phyloP scores from a whole-genome alignment of 768 basidiomycete species.

The Dioszegia aurantiaca region DNA sequence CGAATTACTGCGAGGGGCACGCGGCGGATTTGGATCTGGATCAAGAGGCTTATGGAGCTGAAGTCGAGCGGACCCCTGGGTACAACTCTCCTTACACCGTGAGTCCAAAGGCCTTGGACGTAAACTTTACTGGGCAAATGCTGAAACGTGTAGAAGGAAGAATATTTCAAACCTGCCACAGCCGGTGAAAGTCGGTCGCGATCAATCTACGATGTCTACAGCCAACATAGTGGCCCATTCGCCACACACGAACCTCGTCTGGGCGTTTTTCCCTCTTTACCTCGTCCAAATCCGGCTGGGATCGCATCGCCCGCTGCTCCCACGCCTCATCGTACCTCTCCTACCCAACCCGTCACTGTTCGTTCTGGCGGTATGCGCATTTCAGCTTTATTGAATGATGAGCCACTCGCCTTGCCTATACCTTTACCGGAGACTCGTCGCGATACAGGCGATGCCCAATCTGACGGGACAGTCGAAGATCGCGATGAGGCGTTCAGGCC shows the following conservation, averaged over 20 bases:
- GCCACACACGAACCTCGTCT: constrained; percentile 27
- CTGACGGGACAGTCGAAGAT: constrained; percentile 43
- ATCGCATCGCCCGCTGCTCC: background rate
- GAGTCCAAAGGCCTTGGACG: background rate
- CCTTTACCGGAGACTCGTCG: constrained; percentile 1
- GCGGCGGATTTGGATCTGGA: constrained; percentile 40
- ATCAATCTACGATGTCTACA: constrained; percentile 25
- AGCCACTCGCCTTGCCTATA: constrained; percentile 10
- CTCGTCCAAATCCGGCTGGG: constrained; percentile 16
- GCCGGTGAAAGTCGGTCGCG: constrained; percentile 2
- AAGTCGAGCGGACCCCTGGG: background rate
- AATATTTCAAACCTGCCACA: constrained; percentile 11
- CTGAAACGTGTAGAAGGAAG: constrained; percentile 7
- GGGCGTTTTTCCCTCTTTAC: constrained; percentile 32
- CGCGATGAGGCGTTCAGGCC: constrained; percentile 16
- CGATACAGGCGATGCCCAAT: constrained; percentile 31
- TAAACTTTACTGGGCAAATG: background rate
- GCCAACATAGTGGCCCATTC: background rate
- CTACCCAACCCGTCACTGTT: background rate
- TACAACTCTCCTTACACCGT: constrained; percentile 3
- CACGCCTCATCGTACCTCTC: background rate
- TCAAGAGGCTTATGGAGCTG: background rate
- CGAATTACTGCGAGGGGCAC: constrained; percentile 48
- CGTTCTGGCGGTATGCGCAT: constrained; percentile 37
- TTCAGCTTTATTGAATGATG: constrained; percentile 41